A percentile compares a stretch with the other conserved stretches of the same genome.
phyloP scores from a whole-genome alignment of 257 asterid genomes.

The Eustoma russellianum region DNA sequence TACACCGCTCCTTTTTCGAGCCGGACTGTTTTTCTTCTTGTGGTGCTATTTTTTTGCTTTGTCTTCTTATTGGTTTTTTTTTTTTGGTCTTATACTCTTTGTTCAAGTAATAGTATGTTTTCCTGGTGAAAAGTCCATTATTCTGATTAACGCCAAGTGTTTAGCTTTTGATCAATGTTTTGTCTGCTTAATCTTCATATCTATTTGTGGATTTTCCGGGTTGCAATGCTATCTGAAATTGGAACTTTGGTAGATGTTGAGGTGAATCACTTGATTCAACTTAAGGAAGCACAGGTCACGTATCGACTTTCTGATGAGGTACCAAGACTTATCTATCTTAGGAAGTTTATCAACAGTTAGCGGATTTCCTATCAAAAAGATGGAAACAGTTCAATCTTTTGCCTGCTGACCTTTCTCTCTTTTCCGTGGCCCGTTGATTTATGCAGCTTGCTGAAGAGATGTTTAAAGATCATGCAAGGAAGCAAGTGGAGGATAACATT shows the following conservation, averaged over 20 bases:
- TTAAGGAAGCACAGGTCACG: slow-evolving; percentile 78
- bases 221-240: slow-evolving; percentile 14
- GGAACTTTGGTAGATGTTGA: slow-evolving; percentile 50
- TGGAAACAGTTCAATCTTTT: not conserved
- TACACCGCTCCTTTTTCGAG: too few relatives aligned
- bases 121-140: not conserved
- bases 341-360: not conserved
- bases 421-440: slow-evolving; percentile 2
- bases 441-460: slow-evolving; percentile 80
- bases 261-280: slow-evolving; percentile 58
- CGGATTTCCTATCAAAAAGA: not conserved
- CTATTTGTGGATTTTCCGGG: not conserved
- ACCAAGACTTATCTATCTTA: slow-evolving; percentile 1
- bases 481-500: slow-evolving; percentile 68
- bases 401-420: not conserved
- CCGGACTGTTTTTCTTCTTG: too few relatives aligned
- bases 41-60: too few relatives aligned
- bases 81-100: not conserved
- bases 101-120: not conserved
- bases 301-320: slow-evolving; percentile 87
- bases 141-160: not conserved
- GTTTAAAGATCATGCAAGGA: slow-evolving; percentile 88
- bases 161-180: not conserved
- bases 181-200: not conserved
- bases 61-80: too few relatives aligned